Evolutionary conservation across 805 yeast genomes (phyloP).

Genomic region (Monosporozyma aquatica): DNA sequence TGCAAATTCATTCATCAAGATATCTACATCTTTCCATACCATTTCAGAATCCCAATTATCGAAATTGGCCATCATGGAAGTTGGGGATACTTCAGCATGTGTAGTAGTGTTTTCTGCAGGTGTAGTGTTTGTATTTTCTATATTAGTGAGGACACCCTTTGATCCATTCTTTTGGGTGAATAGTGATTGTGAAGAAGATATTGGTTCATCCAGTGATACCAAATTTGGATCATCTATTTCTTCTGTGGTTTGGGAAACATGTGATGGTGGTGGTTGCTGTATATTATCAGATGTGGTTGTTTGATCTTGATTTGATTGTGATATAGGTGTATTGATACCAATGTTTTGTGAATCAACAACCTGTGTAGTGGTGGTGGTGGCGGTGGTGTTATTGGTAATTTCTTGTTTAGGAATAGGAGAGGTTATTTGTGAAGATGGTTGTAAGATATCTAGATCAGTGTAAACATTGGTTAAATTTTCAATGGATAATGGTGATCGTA

Average conservation of each 20-base stretch:
- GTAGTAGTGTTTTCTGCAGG: no score
- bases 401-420: not conserved
- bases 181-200: no score
- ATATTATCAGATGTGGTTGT: not conserved
- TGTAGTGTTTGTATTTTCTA: no score
- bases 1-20: conserved; percentile 88
- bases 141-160: no score
- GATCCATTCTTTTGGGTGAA: no score
- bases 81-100: not conserved
- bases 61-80: conserved; percentile 28
- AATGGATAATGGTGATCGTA: conserved; percentile 3
- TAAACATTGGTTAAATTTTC: not conserved
- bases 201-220: conserved; percentile 2
- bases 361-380: not conserved
- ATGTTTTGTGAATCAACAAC: no score
- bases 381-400: not conserved
- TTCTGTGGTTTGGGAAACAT: not conserved
- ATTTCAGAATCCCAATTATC: conserved; percentile 38
- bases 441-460: not conserved
- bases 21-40: conserved; percentile 69
- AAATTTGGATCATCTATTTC: not conserved
- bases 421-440: not conserved
- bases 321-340: conserved; percentile 1
- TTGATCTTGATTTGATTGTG: not conserved
- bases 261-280: not conserved